These are phyloP conservation scores for Aspergillus sergii DNA, from an alignment of 2,329 filamentous ascomycete species.

Conservation along the genomic window DNA sequence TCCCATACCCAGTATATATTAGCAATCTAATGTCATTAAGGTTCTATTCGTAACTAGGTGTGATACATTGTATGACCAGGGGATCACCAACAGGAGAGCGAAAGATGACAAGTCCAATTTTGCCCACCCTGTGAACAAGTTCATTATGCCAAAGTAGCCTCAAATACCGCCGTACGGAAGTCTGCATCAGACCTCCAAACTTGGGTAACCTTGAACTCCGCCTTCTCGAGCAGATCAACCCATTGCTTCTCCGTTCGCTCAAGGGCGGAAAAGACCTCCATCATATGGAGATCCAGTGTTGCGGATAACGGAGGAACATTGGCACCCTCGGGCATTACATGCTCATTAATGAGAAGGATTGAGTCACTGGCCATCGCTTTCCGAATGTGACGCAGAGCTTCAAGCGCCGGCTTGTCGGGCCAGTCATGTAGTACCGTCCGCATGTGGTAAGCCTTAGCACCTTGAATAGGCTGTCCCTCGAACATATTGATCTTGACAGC, in stretches of 20 bases:
- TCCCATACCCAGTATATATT: background rate
- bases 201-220: background rate
- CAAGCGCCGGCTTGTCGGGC: background rate
- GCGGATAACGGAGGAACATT: background rate
- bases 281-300: background rate
- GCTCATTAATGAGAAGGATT: background rate
- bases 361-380: background rate
- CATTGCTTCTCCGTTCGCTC: background rate
- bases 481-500: background rate
- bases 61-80: background rate
- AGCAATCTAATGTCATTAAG: background rate
- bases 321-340: background rate
- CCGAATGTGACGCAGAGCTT: background rate
- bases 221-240: background rate
- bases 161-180: background rate
- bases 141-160: background rate
- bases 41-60: background rate
- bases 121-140: background rate
- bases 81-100: background rate
- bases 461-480: background rate
- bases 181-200: background rate
- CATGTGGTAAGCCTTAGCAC: background rate
- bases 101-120: background rate
- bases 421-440: background rate
- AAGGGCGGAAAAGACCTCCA: background rate